Percentiles rank a stretch among this genome's conserved stretches.
phyloP scores from a whole-genome alignment of 2,329 filamentous ascomycete genomes.

The Microdochium nivale region DNA sequence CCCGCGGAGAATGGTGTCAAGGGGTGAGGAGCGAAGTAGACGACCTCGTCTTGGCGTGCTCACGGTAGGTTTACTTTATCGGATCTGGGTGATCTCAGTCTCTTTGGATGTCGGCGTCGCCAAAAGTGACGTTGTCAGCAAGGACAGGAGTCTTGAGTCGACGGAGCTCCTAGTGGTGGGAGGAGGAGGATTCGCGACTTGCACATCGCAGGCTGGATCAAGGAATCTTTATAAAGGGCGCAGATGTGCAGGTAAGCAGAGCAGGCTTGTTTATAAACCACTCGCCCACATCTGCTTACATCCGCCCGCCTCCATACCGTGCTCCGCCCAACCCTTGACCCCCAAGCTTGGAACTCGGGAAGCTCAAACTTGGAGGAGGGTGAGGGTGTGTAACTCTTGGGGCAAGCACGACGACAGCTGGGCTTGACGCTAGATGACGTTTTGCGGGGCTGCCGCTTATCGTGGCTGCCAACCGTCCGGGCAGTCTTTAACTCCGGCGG shows the following conservation, averaged over 20 bases:
- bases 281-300: not conserved
- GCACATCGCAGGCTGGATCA: no score
- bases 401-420: not conserved
- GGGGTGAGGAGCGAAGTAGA: no score
- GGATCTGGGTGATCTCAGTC: no score
- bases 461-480: not conserved
- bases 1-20: no score
- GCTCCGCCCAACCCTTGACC: not conserved
- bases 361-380: not conserved
- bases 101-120: no score
- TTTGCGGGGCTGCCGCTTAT: not conserved
- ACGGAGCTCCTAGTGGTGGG: not conserved
- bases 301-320: not conserved
- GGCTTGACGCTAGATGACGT: not conserved
- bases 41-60: no score
- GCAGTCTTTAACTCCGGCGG: not conserved
- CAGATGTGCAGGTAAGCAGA: not conserved
- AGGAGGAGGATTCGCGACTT: not conserved
- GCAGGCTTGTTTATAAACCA: not conserved
- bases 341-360: not conserved
- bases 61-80: no score
- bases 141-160: not conserved
- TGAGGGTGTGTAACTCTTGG: not conserved
- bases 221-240: not conserved
- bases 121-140: not conserved